Evolutionary conservation across 345 rosid genomes (phyloP).

Genomic region (Linum tenue): DNA sequence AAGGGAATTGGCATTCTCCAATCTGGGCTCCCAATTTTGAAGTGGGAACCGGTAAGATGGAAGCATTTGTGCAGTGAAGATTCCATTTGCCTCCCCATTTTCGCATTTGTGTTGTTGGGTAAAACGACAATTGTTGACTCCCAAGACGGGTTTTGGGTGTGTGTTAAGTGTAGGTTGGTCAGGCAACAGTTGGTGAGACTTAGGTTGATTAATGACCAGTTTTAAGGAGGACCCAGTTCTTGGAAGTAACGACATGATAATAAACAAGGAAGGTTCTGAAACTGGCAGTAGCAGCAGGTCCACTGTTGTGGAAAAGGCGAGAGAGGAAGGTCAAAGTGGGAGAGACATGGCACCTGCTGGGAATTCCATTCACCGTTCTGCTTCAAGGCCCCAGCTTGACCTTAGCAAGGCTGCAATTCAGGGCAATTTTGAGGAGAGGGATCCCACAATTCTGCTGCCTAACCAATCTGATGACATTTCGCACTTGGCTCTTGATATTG

Average conservation of each 20-base stretch:
- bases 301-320: slow-evolving; percentile 18
- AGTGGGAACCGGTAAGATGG: background rate
- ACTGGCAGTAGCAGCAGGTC: slow-evolving; percentile 8
- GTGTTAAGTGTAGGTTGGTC: slow-evolving; percentile 21
- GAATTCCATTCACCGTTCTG: slow-evolving; percentile 71
- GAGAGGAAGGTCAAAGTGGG: slow-evolving; percentile 35
- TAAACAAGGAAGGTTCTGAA: slow-evolving; percentile 14
- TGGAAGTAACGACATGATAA: slow-evolving; percentile 24
- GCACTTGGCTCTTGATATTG: slow-evolving; percentile 91
- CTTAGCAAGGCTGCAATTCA: slow-evolving; percentile 95
- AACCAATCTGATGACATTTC: slow-evolving; percentile 98
- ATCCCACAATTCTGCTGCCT: slow-evolving; percentile 91
- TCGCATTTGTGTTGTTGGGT: background rate
- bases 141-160: slow-evolving; percentile 15
- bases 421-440: slow-evolving; percentile 81
- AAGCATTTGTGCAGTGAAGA: background rate
- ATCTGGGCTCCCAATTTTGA: background rate
- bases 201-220: slow-evolving; percentile 31
- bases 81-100: background rate
- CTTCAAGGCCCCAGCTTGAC: slow-evolving; percentile 94
- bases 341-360: slow-evolving; percentile 56
- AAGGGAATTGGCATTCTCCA: too few species aligned
- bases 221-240: slow-evolving; percentile 34
- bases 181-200: slow-evolving; percentile 16
- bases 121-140: background rate